Conservation (phyloP, 371 early-diverging fungal species). For the Rhizopus sp. region DNA sequence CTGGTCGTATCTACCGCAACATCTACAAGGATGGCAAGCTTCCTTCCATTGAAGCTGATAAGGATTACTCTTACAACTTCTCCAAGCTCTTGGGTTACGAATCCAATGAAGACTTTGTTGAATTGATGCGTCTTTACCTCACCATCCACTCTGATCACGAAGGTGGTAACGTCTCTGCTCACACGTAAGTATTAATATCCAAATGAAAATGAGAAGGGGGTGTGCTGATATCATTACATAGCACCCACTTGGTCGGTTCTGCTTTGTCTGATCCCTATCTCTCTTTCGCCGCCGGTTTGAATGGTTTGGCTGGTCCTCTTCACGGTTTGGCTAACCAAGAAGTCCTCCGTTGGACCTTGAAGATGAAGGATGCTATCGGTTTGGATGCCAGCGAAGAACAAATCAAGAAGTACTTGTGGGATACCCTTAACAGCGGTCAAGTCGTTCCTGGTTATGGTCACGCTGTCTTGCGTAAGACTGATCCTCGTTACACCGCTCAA, state of each 20-base stretch:
- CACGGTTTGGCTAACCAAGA: constrained; percentile 99
- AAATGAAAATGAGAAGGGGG: not conserved
- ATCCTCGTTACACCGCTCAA: constrained; percentile 98
- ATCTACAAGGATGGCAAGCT: constrained; percentile 97
- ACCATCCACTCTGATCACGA: constrained; percentile 99
- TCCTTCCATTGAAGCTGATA: constrained; percentile 76
- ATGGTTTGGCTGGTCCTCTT: constrained; percentile 98
- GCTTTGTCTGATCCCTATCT: constrained; percentile 98
- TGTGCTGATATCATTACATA: constrained; percentile 19
- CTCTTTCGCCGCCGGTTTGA: constrained; percentile 95
- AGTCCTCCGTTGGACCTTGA: constrained; percentile 95
- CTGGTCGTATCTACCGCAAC: constrained; percentile 98
- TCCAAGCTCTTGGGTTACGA: constrained; percentile 91
- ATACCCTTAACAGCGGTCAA: constrained; percentile 93
- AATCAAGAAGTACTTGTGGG: constrained; percentile 96
- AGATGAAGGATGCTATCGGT: constrained; percentile 90
- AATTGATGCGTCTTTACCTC: constrained; percentile 97
- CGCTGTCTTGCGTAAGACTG: constrained; percentile 95
- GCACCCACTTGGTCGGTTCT: constrained; percentile 94
- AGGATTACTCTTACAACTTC: constrained; percentile 96
- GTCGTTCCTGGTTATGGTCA: constrained; percentile 99
- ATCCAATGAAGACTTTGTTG: constrained; percentile 87
- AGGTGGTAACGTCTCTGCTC: constrained; percentile 98
- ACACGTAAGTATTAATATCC: constrained; percentile 61
- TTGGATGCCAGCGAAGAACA: constrained; percentile 86